Conservation (phyloP, 2,329 filamentous ascomycete species). For the Ophiocordyceps camponoti-rufipedis region DNA sequence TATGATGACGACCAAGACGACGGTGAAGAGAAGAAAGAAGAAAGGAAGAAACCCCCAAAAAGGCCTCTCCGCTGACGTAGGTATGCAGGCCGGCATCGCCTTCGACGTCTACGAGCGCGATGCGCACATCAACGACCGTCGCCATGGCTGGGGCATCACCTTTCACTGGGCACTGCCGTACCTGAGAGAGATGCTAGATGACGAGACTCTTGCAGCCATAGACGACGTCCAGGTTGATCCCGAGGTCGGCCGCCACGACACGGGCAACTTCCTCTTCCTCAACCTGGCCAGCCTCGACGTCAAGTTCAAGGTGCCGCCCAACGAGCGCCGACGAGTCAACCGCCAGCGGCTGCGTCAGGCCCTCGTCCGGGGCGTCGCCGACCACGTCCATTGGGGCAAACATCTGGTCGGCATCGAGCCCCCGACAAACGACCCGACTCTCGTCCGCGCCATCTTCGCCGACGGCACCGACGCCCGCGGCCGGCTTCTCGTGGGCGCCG, state of each 20-base stretch:
- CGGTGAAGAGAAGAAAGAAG: no score
- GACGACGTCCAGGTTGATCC: slow-evolving; percentile 13
- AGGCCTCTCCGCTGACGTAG: not conserved
- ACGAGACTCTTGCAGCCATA: slow-evolving; percentile 6
- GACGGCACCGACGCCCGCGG: slow-evolving; percentile 15
- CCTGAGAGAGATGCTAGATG: slow-evolving; percentile 9
- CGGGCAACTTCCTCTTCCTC: slow-evolving; percentile 20
- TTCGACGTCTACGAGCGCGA: slow-evolving; percentile 15
- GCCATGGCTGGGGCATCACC: slow-evolving; percentile 40
- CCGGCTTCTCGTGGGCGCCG: slow-evolving; percentile 19
- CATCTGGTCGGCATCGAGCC: slow-evolving; percentile 10
- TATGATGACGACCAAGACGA: slow-evolving; percentile 3
- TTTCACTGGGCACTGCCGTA: slow-evolving; percentile 35
- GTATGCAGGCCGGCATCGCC: slow-evolving; percentile 11
- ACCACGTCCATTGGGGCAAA: slow-evolving; percentile 14
- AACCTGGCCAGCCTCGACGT: slow-evolving; percentile 18
- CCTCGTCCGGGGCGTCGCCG: slow-evolving; percentile 10
- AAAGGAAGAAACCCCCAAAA: not conserved
- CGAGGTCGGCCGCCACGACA: slow-evolving; percentile 19
- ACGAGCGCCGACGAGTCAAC: slow-evolving; percentile 16
- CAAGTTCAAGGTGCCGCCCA: slow-evolving; percentile 20
- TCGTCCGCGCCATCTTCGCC: slow-evolving; percentile 11
- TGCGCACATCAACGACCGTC: slow-evolving; percentile 10
- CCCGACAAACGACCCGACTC: slow-evolving; percentile 4
- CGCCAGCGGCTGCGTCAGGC: slow-evolving; percentile 16